Evolutionary conservation across 345 rosid species (phyloP).

Genomic region (Eucalyptus curtisii): DNA sequence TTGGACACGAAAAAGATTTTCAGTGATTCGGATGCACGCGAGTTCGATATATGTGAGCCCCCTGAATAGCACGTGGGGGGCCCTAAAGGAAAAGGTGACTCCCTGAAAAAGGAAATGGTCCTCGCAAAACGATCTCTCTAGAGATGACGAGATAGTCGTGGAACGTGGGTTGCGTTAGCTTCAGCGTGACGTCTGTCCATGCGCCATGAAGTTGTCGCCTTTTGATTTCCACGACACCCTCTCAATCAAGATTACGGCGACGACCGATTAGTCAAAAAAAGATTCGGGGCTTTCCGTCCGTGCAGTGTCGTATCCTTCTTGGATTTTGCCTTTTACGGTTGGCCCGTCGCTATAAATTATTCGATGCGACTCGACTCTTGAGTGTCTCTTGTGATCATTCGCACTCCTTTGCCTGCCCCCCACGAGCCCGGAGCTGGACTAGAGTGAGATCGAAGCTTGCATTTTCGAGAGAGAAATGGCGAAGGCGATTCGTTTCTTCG

Average conservation of each 20-base stretch:
- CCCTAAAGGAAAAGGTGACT: not conserved
- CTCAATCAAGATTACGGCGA: not conserved
- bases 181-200: not conserved
- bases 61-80: not conserved
- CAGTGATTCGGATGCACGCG: not conserved
- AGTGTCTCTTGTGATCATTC: not conserved
- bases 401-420: not conserved
- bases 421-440: not conserved
- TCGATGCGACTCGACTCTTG: not conserved
- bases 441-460: not conserved
- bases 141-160: not conserved
- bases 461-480: not conserved
- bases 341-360: not conserved
- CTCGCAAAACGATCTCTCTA: not conserved
- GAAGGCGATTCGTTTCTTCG: slow-evolving; percentile 22
- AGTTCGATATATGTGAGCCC: not conserved
- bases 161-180: not conserved
- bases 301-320: not conserved
- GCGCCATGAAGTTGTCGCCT: not conserved
- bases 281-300: not conserved
- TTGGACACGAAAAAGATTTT: not conserved
- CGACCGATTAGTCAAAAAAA: not conserved
- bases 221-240: not conserved
- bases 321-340: not conserved
- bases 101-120: not conserved